phyloP scores from a whole-genome alignment of 805 yeast genomes.

The Barnettozyma wickerhamii region DNA sequence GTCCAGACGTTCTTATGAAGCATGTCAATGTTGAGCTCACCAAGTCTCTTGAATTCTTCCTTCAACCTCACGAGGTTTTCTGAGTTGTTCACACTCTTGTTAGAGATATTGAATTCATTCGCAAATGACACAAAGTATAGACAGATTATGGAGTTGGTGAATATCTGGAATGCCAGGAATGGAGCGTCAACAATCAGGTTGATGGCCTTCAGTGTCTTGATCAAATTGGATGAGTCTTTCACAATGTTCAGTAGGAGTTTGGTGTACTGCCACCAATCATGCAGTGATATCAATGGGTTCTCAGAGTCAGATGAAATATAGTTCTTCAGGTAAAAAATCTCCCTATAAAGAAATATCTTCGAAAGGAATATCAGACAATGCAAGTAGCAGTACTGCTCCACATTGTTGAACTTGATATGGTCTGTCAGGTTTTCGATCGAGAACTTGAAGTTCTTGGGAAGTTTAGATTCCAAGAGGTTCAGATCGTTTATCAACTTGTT shows the following conservation, averaged over 20 bases:
- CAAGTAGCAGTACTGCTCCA: conserved; percentile 31
- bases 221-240: conserved; percentile 25
- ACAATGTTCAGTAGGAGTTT: conserved; percentile 23
- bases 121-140: conserved; percentile 32
- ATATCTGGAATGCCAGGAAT: conserved; percentile 34
- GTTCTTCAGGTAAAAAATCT: conserved; percentile 28
- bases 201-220: conserved; percentile 23
- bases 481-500: conserved; percentile 24
- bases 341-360: conserved; percentile 32
- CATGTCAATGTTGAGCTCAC: conserved; percentile 7
- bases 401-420: conserved; percentile 31
- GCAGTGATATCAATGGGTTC: conserved; percentile 4
- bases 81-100: conserved; percentile 1
- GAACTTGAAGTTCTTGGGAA: conserved; percentile 28
- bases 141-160: conserved; percentile 32
- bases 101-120: conserved; percentile 10
- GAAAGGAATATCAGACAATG: conserved; percentile 31
- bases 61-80: conserved; percentile 3
- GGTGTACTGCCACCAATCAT: conserved; percentile 32
- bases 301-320: neutral
- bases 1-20: conserved; percentile 9
- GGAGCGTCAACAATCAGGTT: conserved; percentile 35
- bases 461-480: conserved; percentile 19
- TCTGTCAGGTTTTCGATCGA: conserved; percentile 26
- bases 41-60: conserved; percentile 6